Evolutionary conservation across 2,329 filamentous ascomycete genomes (phyloP), one percentile per base, ranked within the genome.

Genomic region (Hypoxylon rubiginosum): DNA sequence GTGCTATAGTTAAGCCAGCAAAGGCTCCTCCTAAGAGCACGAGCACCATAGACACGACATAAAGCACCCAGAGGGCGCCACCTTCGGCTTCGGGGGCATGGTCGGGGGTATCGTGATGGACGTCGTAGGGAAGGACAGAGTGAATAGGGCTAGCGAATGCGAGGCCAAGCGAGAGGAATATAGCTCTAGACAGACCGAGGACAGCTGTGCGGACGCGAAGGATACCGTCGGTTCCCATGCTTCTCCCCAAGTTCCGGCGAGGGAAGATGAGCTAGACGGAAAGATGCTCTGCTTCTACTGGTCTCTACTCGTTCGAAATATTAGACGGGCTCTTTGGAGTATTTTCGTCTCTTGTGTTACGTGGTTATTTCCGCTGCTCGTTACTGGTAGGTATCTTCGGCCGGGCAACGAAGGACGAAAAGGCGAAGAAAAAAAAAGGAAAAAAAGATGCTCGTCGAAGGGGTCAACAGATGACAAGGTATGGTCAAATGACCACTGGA

Each of bases 11-110:
- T 79, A 99, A 82, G 34, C 96, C 96, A 9, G 96, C 96, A 82
- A 99, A 99, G 41, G 93, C 93, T 68, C 96, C 96, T 68, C 96
- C 96, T 0, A 92, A 86, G 66, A 98, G 83, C 9, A 98, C 96
- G 61, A 99, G 86, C 24, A 89, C 85, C 64, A 93, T 86, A 17
- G 95, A 97, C 30, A 94, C 85, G 60, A 90, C 84, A 67, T 96
- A 86, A 75, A 97, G 93, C 49, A 95, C 83, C 92, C 92, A 97
- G 71, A 97, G 82, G 54, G 87, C 86, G 7, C 89, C 86, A 67
- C 91, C 90, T 24, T 85, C 82, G 7, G 81, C 79, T 58, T 88
- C 83, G 66, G 85, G 83, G 36, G 81, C 82, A 59, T 84, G 78
- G 49, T 84, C 79, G 62, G 78, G 77, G 15, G 77, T 68, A 49